phyloP scores from a whole-genome alignment of 2,329 filamentous ascomycete species.

The Dendryphion nanum region DNA sequence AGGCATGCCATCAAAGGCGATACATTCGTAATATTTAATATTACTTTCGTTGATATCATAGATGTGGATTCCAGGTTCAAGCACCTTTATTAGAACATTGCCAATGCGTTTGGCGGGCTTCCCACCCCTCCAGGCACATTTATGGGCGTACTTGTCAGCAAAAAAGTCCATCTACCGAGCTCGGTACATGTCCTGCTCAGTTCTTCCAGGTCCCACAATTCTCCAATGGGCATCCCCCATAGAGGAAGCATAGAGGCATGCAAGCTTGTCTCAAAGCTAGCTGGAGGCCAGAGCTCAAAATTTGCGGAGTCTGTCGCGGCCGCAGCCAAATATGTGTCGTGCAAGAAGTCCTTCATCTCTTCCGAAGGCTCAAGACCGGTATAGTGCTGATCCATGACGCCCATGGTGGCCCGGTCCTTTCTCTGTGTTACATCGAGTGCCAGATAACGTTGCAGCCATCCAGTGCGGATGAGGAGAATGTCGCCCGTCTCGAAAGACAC shows the following conservation, averaged over 20 bases:
- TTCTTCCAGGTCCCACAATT: slow-evolving; percentile 35
- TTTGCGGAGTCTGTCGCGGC: slow-evolving; percentile 33
- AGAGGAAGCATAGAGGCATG: slow-evolving; percentile 22
- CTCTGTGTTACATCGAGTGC: slow-evolving; percentile 9
- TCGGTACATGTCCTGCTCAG: slow-evolving; percentile 27
- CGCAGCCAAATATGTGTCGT: slow-evolving; percentile 54
- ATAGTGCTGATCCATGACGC: slow-evolving; percentile 10
- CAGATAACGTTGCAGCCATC: slow-evolving; percentile 18
- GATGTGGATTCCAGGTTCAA: not conserved
- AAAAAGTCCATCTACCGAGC: slow-evolving; percentile 43
- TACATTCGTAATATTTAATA: no score
- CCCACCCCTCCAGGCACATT: slow-evolving; percentile 27
- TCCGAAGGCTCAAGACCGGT: slow-evolving; percentile 76
- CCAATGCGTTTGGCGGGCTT: slow-evolving; percentile 29
- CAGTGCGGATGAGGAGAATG: slow-evolving; percentile 30
- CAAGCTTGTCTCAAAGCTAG: slow-evolving; percentile 14
- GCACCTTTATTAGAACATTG: slow-evolving; percentile 12
- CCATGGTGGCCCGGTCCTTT: slow-evolving; percentile 9
- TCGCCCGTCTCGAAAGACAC: slow-evolving; percentile 25
- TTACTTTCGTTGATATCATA: not conserved
- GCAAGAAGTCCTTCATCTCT: slow-evolving; percentile 71
- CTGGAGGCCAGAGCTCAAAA: slow-evolving; percentile 30
- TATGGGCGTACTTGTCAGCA: slow-evolving; percentile 56
- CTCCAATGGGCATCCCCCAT: slow-evolving; percentile 36
- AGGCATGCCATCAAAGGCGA: no score